These are phyloP conservation scores for Bonnemaisonia californica DNA, from an alignment of 31 red algal species.

Conservation along the genomic window DNA sequence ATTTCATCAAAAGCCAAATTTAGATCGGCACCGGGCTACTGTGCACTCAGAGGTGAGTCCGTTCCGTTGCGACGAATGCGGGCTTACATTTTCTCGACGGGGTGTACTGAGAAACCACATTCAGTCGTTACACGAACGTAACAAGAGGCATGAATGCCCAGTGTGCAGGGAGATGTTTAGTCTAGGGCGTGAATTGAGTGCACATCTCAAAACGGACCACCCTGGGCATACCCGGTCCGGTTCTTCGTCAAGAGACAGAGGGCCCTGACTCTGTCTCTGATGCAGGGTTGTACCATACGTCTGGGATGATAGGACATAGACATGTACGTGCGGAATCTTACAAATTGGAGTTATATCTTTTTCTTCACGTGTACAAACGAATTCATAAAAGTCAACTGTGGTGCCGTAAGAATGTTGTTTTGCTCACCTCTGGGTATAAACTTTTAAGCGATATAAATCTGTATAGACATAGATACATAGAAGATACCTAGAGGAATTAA, in stretches of 20 bases:
- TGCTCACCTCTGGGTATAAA: no score
- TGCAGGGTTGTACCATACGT: no score
- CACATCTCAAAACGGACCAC: conserved; percentile 17
- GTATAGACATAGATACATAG: no score
- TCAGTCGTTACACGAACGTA: conserved; percentile 35
- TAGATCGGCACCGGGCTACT: conserved; percentile 71
- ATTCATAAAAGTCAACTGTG: no score
- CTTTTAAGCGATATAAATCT: no score
- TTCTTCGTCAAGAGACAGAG: neutral
- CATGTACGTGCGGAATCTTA: neutral
- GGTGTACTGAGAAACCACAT: conserved; percentile 52
- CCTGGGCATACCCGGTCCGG: conserved; percentile 35
- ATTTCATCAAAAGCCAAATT: conserved; percentile 79
- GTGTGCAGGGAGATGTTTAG: conserved; percentile 41
- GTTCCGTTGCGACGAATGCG: conserved; percentile 72
- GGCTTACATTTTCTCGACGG: conserved; percentile 58
- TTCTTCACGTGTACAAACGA: no score
- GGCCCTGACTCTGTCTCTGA: neutral
- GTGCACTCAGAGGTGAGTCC: conserved; percentile 67
- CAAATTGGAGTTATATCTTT: neutral
- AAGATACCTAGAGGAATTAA: no score
- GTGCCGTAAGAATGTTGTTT: no score
- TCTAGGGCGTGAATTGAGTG: neutral
- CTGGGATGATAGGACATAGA: neutral
- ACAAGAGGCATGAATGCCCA: conserved; percentile 47